Evolutionary conservation across 2,329 filamentous ascomycete genomes (phyloP).

Genomic region (Botrytis paeoniae): DNA sequence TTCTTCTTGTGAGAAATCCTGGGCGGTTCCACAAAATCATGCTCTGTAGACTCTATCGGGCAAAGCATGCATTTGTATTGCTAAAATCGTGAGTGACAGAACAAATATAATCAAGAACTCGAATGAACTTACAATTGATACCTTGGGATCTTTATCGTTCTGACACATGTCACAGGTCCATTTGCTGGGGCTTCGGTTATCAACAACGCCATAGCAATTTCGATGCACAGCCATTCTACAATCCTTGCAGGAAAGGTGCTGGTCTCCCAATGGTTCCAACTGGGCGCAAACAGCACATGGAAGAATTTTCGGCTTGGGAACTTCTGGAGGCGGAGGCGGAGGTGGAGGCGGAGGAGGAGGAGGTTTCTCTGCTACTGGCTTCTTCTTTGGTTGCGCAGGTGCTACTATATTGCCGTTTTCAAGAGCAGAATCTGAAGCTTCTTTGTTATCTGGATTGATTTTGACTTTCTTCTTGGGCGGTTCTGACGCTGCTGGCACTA

Average conservation of each 20-base stretch:
- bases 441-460: constrained; percentile 46
- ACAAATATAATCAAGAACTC: constrained; percentile 27
- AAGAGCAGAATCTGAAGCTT: constrained; percentile 45
- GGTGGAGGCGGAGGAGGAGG: constrained; percentile 60
- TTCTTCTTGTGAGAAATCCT: constrained; percentile 84
- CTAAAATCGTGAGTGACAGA: constrained; percentile 42
- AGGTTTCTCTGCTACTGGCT: constrained; percentile 56
- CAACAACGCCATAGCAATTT: constrained; percentile 82
- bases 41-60: constrained; percentile 74
- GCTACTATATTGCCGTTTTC: constrained; percentile 41
- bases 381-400: constrained; percentile 43
- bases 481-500: constrained; percentile 42
- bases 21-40: constrained; percentile 79
- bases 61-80: constrained; percentile 93
- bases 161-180: constrained; percentile 96
- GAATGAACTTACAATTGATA: constrained; percentile 73
- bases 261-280: constrained; percentile 67
- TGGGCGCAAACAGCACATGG: constrained; percentile 84
- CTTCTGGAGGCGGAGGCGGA: constrained; percentile 66
- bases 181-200: constrained; percentile 64
- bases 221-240: constrained; percentile 91
- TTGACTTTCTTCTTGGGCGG: constrained; percentile 66
- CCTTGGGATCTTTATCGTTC: constrained; percentile 87
- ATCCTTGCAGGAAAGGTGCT: constrained; percentile 76
- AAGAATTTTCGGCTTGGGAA: constrained; percentile 73